Base-by-base conservation (phyloP, 495 filamentous ascomycete genomes). In the Apodospora peruviana region DNA sequence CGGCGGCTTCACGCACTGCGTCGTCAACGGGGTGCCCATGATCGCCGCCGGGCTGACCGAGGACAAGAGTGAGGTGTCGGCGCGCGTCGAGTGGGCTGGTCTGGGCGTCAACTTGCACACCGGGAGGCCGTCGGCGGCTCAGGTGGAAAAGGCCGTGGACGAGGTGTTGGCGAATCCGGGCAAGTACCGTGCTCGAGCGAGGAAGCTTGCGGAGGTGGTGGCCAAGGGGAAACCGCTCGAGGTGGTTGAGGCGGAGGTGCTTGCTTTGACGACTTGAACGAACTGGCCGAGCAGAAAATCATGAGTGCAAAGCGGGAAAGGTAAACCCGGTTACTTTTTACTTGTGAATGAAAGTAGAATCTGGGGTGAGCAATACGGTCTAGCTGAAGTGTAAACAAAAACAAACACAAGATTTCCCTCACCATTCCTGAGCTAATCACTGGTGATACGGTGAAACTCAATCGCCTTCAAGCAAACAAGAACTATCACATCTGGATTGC, bases 81-180 rank as follows among this genome's bases (percentile, higher is more conserved):
- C 56, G 18, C 49, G 67, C 25, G 65, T 51, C 2, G 65, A 68
- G 44, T 62, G 57, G 54, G 57, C 60, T 20, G 68, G 67, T 7
- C 47, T 67, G 4, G 68, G 50, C 11, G 35, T 65, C 35, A 66
- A 70, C 40, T 40, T 72, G 25, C 39, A 54, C 17, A 68, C 57
- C 2, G 53, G 56, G 7, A 35, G 34, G 18, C 65, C 66, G 11
- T 53, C 61, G 2, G 24, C 46, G 5, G 56, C 57, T n/a, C 46
- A 40, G 11, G 43, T 71, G 7, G 40, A 48, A 18, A 48, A 43
- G 1, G 68, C 51, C 14, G 60, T 69, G 17, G 53, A 68, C 36
- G 51, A 54, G 29, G 38, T 69, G 14, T 44, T 69, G 34, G 5
- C 40, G 11, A 39, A 35, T 18, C 46, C 55, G 34, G 48, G 32